Conservation (phyloP, 2,329 filamentous ascomycete genomes). For the Fusarium burgessii region DNA sequence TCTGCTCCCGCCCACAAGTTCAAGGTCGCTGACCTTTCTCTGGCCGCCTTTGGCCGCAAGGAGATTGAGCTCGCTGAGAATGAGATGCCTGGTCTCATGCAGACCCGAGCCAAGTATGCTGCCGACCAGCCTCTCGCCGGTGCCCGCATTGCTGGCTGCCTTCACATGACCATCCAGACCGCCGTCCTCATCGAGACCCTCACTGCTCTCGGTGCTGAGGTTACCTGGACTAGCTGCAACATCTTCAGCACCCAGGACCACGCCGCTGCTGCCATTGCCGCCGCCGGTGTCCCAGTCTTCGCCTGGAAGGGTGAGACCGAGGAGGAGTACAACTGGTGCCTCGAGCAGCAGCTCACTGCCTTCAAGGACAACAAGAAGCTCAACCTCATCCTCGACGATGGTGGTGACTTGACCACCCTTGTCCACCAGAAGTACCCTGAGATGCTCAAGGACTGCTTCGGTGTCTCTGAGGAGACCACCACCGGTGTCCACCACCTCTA, state of each 20-base stretch:
- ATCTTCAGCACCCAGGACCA: conserved; percentile 99
- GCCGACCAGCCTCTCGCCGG: conserved; percentile 92
- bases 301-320: conserved; percentile 92
- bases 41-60: conserved; percentile 98
- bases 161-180: conserved; percentile 99
- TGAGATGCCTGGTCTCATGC: conserved; percentile 98
- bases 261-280: conserved; percentile 96
- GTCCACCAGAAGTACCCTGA: conserved; percentile 99
- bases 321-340: conserved; percentile 99
- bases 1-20: conserved; percentile 89
- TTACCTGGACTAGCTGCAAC: conserved; percentile 99
- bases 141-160: conserved; percentile 95
- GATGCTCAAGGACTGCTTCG: conserved; percentile 97
- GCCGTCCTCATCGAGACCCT: conserved; percentile 99
- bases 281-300: conserved; percentile 87
- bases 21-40: conserved; percentile 98
- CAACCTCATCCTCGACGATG: conserved; percentile 99
- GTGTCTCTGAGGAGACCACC: conserved; percentile 99
- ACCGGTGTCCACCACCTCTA: conserved; percentile 99
- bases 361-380: conserved; percentile 98
- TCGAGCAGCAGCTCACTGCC: conserved; percentile 96
- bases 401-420: conserved; percentile 95
- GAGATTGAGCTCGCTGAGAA: conserved; percentile 98
- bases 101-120: conserved; percentile 92
- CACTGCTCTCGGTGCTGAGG: conserved; percentile 92